Conservation (phyloP, 306 rosid genomes). For the Styphnolobium japonicum region DNA sequence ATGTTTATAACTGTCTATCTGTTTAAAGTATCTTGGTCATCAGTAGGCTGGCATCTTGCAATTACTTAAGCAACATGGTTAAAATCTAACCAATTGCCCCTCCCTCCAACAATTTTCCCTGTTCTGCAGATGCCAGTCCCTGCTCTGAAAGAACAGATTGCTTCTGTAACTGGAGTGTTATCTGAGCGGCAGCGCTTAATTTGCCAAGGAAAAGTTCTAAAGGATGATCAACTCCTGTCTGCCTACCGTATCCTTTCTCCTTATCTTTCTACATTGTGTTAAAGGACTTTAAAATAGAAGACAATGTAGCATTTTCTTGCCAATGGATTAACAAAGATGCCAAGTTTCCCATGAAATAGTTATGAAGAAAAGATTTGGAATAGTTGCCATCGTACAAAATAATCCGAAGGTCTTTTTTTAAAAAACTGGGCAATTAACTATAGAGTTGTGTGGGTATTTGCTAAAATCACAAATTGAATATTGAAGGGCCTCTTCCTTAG, state of each 20-base stretch:
- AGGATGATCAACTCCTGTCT: slow-evolving; percentile 57
- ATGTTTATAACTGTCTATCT: neutral
- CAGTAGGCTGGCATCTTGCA: neutral
- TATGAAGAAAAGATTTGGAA: slow-evolving; percentile 6
- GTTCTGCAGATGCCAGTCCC: slow-evolving; percentile 84
- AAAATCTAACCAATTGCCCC: neutral
- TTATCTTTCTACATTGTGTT: slow-evolving; percentile 22
- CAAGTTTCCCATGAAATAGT: slow-evolving; percentile 7
- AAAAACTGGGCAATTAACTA: neutral
- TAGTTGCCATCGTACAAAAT: neutral
- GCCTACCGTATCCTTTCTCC: slow-evolving; percentile 55
- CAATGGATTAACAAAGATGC: neutral
- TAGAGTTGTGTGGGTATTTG: neutral
- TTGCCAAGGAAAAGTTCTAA: slow-evolving; percentile 54
- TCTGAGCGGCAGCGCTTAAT: slow-evolving; percentile 52
- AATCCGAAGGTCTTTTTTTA: neutral
- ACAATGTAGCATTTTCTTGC: slow-evolving; percentile 4
- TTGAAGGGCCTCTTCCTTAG: neutral
- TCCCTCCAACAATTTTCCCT: slow-evolving; percentile 8
- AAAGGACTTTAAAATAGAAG: slow-evolving; percentile 6
- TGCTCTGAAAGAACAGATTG: slow-evolving; percentile 55
- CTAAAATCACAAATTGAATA: neutral
- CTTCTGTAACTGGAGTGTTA: slow-evolving; percentile 54
- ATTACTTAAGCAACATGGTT: neutral
- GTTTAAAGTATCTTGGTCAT: slow-evolving; percentile 24